These are phyloP conservation scores for Podospora conica DNA, from an alignment of 495 filamentous ascomycete genomes.

Conservation along the genomic window DNA sequence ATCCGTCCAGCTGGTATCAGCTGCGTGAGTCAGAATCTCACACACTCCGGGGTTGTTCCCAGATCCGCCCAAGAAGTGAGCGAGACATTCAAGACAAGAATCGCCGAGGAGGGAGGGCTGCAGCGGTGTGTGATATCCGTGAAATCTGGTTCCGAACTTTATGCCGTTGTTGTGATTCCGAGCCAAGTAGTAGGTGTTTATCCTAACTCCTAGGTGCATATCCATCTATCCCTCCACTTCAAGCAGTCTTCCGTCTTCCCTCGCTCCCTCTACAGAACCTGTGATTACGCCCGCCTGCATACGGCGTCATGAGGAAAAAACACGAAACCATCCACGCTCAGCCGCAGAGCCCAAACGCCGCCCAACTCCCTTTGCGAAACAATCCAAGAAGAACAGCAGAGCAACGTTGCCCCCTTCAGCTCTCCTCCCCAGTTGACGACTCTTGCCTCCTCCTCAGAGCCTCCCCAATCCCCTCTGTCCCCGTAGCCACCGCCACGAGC, in stretches of 20 bases:
- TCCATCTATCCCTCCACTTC: background rate
- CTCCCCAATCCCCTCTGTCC: conserved; percentile 14
- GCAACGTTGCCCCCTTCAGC: background rate
- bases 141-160: background rate
- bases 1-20: background rate
- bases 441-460: conserved; percentile 13
- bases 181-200: background rate
- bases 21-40: background rate
- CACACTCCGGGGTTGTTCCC: no score
- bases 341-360: background rate
- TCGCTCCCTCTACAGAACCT: background rate
- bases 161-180: background rate
- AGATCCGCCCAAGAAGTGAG: background rate
- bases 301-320: background rate
- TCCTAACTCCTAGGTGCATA: background rate
- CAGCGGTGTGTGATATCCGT: background rate
- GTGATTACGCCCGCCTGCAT: background rate
- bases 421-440: conserved; percentile 26
- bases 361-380: background rate
- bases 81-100: background rate
- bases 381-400: background rate
- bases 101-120: background rate
- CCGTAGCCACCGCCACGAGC: conserved; percentile 4
- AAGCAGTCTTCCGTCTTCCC: background rate
- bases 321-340: no score